Conservation (phyloP, 2,329 filamentous ascomycete genomes). For the Truncatella angustata region DNA sequence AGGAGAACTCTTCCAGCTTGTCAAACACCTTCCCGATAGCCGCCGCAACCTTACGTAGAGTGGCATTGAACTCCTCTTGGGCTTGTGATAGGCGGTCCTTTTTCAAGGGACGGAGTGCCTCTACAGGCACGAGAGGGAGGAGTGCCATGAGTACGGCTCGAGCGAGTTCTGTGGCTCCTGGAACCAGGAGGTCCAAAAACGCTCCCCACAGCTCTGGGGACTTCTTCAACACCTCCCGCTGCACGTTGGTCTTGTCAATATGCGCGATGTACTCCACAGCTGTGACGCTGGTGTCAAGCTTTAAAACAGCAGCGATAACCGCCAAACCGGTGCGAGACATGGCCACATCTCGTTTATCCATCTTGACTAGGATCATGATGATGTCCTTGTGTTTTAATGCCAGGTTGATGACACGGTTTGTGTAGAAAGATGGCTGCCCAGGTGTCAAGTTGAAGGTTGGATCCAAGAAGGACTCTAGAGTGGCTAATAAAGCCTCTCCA, state of each 20-base stretch:
- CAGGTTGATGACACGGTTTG: conserved; percentile 64
- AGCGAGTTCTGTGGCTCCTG: conserved; percentile 69
- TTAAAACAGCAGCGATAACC: conserved; percentile 65
- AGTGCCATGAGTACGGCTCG: conserved; percentile 71
- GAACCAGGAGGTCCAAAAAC: conserved; percentile 66
- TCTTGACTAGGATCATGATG: conserved; percentile 53
- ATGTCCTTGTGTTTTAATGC: conserved; percentile 62
- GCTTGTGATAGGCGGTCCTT: conserved; percentile 36
- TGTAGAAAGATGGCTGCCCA: conserved; percentile 58
- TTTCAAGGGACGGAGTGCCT: conserved; percentile 64
- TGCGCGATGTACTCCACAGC: conserved; percentile 68
- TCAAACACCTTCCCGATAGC: conserved; percentile 74
- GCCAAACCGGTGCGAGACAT: conserved; percentile 56
- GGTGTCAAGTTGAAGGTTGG: conserved; percentile 41
- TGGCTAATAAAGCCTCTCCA: conserved; percentile 57
- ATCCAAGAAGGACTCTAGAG: conserved; percentile 55
- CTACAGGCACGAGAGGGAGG: conserved; percentile 69
- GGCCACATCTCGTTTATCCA: conserved; percentile 48
- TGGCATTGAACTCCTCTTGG: conserved; percentile 74
- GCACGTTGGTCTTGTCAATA: conserved; percentile 54
- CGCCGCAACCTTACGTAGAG: conserved; percentile 55
- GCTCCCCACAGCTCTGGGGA: conserved; percentile 78
- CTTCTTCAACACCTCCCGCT: conserved; percentile 65
- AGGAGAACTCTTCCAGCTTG: conserved; percentile 72
- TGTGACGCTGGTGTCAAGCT: conserved; percentile 69